phyloP scores from a whole-genome alignment of 1,139 yeast genomes.

The Diutina pseudorugosa region DNA sequence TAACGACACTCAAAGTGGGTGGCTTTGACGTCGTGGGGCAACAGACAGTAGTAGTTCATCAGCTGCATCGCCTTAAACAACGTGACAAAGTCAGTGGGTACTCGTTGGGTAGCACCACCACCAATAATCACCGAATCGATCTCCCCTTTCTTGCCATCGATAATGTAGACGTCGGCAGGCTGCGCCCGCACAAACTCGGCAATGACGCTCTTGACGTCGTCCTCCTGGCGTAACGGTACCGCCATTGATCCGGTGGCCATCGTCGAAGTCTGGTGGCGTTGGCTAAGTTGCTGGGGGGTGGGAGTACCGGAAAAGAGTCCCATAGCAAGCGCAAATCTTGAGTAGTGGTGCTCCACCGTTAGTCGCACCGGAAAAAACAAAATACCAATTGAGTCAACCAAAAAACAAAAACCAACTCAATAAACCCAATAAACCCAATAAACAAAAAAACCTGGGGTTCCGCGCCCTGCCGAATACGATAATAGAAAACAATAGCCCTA shows the following conservation, averaged over 20 bases:
- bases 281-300: background rate
- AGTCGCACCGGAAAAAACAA: background rate
- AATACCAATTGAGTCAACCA: too few relatives aligned
- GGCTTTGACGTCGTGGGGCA: constrained; percentile 34
- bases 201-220: background rate
- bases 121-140: background rate
- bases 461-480: background rate
- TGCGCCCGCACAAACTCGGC: background rate
- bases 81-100: constrained; percentile 1
- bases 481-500: too few relatives aligned
- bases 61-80: constrained; percentile 2
- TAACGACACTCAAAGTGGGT: constrained; percentile 38
- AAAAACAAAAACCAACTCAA: too few relatives aligned
- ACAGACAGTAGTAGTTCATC: constrained; percentile 6
- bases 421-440: too few relatives aligned
- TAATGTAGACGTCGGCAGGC: background rate
- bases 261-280: background rate
- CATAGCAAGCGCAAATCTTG: background rate
- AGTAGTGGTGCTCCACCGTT: background rate
- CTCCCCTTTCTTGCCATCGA: constrained; percentile 2
- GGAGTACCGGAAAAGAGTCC: background rate
- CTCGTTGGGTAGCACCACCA: background rate
- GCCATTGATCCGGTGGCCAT: background rate
- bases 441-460: background rate
- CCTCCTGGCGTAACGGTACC: background rate